Base-by-base conservation (phyloP, 306 rosid species). In the Malus domestica region DNA sequence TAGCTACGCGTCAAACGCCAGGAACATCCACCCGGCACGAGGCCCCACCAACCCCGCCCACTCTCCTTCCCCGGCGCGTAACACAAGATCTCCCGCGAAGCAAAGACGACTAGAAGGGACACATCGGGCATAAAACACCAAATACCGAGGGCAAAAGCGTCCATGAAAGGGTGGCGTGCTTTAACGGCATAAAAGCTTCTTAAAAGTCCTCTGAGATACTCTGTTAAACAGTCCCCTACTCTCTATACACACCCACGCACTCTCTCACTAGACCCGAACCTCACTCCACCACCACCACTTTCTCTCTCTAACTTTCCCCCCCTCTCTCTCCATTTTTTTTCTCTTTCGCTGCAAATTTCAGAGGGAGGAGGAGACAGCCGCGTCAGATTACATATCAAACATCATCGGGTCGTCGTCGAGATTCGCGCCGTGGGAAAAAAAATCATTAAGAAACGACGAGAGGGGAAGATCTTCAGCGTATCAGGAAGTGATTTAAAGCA, bases 211-310 rank as follows among this genome's bases (percentile, higher is more conserved):
- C 88, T 78, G 80, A 80, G 83, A 85, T 86, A 82, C 85, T 83
- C 90, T 81, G 93, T 71, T 74, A 51, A 51, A 77, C 86, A 86
- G 90, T 88, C 88, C 90, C 89, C 90, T 85, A 75, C 90, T 73
- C 78, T 79, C 77, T 77, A 58, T 79, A 77, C 82, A 81, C 69
- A 55, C 75, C 4, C 79, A 25, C 12, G 10, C 55, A 51, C 55
- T 51, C 55, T 15, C 55, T 51, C 55, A 5, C 84, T 55, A 61
- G 61, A 20, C 61, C 62, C 73, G 35, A 29, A 72, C 18, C 68
- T 10, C 67, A 52, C 23, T 38, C 42, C 38, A 15, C 55, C 55
- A 51, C 55, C 55, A 51, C 3, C 55, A 16, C 55, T 13, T 5
- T 59, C 78, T 72, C 81, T 68, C 74, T 71, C 77, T 25, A 25